phyloP scores from a whole-genome alignment of 2,329 filamentous ascomycete species.

The Cladosporium sphaerospermum region DNA sequence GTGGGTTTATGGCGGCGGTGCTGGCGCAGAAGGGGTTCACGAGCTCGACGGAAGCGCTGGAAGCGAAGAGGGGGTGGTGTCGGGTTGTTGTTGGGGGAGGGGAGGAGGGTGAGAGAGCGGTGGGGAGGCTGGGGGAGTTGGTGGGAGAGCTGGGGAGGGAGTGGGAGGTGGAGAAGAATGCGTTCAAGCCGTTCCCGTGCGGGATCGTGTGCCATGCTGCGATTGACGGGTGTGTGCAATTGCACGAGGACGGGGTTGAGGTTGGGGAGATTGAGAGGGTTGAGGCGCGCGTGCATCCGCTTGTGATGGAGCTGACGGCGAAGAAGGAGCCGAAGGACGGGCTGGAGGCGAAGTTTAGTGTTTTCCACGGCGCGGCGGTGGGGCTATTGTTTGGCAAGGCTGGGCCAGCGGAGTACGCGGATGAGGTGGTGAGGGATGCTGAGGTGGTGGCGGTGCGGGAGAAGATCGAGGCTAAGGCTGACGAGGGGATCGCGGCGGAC shows the following conservation, averaged over 20 bases:
- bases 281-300: slow-evolving; percentile 43
- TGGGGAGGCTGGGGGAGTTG: slow-evolving; percentile 31
- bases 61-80: slow-evolving; percentile 50
- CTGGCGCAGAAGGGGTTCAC: slow-evolving; percentile 46
- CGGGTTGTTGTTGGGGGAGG: slow-evolving; percentile 37
- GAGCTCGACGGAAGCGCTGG: slow-evolving; percentile 41
- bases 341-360: slow-evolving; percentile 50
- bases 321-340: slow-evolving; percentile 46
- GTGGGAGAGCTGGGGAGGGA: slow-evolving; percentile 31
- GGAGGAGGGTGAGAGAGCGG: slow-evolving; percentile 28
- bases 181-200: slow-evolving; percentile 53
- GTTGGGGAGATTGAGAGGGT: slow-evolving; percentile 35
- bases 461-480: slow-evolving; percentile 39
- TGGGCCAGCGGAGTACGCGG: slow-evolving; percentile 47
- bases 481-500: slow-evolving; percentile 37
- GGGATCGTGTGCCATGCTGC: slow-evolving; percentile 52
- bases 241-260: slow-evolving; percentile 36
- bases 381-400: slow-evolving; percentile 47
- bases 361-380: slow-evolving; percentile 49
- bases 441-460: slow-evolving; percentile 40
- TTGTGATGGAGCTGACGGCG: slow-evolving; percentile 49
- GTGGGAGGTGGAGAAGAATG: slow-evolving; percentile 51
- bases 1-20: slow-evolving; percentile 43
- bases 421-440: slow-evolving; percentile 39
- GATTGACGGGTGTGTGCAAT: slow-evolving; percentile 47